These are phyloP conservation scores for Trametes cinnabarina DNA, from an alignment of 768 basidiomycete species.

Conservation along the genomic window DNA sequence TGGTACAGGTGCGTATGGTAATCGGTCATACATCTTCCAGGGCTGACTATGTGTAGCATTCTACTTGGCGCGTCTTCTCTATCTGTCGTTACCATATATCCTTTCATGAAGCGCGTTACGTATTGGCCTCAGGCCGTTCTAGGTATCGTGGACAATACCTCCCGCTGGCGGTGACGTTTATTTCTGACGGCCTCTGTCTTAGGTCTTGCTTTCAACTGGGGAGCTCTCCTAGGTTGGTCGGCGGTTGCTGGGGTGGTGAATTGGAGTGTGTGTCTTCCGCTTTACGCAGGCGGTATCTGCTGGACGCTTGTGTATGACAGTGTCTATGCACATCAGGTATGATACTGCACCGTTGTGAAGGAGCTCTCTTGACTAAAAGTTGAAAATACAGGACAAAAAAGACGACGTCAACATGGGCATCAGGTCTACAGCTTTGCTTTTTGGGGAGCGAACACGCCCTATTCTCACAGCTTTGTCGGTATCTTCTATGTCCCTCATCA, in stretches of 20 bases:
- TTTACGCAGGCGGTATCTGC: conserved; percentile 85
- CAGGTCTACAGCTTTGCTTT: conserved; percentile 91
- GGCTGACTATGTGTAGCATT: conserved; percentile 52
- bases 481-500: conserved; percentile 69
- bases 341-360: neutral
- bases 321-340: conserved; percentile 95
- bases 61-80: conserved; percentile 89
- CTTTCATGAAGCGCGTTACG: conserved; percentile 95
- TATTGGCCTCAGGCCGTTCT: conserved; percentile 97
- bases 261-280: conserved; percentile 80
- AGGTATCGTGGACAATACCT: conserved; percentile 44
- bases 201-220: conserved; percentile 99
- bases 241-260: conserved; percentile 80
- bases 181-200: neutral
- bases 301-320: conserved; percentile 98
- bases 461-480: conserved; percentile 74
- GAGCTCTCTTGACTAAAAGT: too few species aligned
- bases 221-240: conserved; percentile 93
- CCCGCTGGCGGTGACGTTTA: too few species aligned
- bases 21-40: neutral
- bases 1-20: conserved; percentile 75
- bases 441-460: conserved; percentile 71
- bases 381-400: conserved; percentile 67
- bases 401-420: conserved; percentile 90
- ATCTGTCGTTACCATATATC: conserved; percentile 84